A percentile compares a stretch with the other conserved stretches of the same genome.
These are phyloP conservation scores for Metarhizium album DNA, from an alignment of 2,329 filamentous ascomycete species.

Conservation along the genomic window DNA sequence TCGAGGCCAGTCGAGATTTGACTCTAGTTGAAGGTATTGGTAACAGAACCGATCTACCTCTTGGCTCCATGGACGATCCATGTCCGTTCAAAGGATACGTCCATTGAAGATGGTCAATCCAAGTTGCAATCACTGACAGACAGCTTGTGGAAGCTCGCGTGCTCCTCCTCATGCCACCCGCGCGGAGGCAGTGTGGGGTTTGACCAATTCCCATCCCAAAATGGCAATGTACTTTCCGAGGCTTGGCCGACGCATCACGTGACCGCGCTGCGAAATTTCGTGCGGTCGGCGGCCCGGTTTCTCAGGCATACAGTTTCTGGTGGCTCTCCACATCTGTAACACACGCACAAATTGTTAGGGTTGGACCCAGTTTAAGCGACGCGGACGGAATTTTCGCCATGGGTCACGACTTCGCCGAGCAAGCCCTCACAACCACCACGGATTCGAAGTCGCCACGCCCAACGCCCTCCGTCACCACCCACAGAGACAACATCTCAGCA, in stretches of 20 bases:
- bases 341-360: slow-evolving; percentile 26
- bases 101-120: not conserved
- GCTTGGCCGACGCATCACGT: not conserved
- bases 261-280: not conserved
- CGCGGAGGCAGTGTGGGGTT: not conserved
- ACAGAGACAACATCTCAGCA: slow-evolving; percentile 25
- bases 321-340: not conserved
- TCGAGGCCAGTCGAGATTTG: slow-evolving; percentile 52
- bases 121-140: not conserved
- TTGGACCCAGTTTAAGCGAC: slow-evolving; percentile 35
- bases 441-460: slow-evolving; percentile 16
- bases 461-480: slow-evolving; percentile 20
- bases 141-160: not conserved
- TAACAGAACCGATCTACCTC: slow-evolving; percentile 46
- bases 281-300: not conserved
- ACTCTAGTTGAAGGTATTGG: slow-evolving; percentile 72
- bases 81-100: not conserved
- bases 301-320: not conserved
- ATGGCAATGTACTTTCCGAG: slow-evolving; percentile 1
- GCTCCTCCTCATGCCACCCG: not conserved
- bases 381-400: slow-evolving; percentile 26
- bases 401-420: slow-evolving; percentile 17
- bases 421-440: slow-evolving; percentile 19
- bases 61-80: slow-evolving; percentile 1
- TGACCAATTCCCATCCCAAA: not conserved